phyloP scores from a whole-genome alignment of 179 eudicot genomes.

The Spergularia azorica region DNA sequence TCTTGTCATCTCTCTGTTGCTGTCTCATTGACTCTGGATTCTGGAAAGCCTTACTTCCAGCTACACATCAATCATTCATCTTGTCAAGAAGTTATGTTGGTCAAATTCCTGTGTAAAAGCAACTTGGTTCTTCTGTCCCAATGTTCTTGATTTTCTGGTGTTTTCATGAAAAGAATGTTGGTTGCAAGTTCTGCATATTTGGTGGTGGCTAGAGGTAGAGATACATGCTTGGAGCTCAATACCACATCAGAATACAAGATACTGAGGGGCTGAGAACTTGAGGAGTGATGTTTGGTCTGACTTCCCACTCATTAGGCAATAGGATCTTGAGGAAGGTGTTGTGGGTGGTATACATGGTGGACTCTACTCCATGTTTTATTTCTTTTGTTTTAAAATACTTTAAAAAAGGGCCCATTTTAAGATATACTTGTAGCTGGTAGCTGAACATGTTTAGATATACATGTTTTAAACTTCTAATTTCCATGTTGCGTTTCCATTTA shows the following conservation, averaged over 20 bases:
- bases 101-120: not conserved
- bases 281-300: too few relatives aligned
- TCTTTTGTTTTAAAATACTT: not conserved
- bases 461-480: not conserved
- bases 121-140: not conserved
- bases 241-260: too few relatives aligned
- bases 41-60: not conserved
- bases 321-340: too few relatives aligned
- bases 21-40: not conserved
- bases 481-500: not conserved
- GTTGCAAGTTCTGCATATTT: not conserved
- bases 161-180: not conserved
- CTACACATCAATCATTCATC: not conserved
- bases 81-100: not conserved
- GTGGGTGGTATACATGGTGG: not conserved
- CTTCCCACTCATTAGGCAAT: too few relatives aligned
- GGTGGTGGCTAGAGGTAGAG: too few relatives aligned
- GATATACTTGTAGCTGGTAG: not conserved
- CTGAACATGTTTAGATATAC: not conserved
- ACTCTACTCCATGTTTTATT: not conserved
- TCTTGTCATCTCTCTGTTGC: not conserved
- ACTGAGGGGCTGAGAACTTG: too few relatives aligned
- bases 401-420: not conserved
- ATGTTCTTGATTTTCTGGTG: not conserved
- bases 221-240: too few relatives aligned